Evolutionary conservation across 805 yeast species (phyloP), one percentile per base, ranked within the genome.

Genomic region (Lachancea sp.): DNA sequence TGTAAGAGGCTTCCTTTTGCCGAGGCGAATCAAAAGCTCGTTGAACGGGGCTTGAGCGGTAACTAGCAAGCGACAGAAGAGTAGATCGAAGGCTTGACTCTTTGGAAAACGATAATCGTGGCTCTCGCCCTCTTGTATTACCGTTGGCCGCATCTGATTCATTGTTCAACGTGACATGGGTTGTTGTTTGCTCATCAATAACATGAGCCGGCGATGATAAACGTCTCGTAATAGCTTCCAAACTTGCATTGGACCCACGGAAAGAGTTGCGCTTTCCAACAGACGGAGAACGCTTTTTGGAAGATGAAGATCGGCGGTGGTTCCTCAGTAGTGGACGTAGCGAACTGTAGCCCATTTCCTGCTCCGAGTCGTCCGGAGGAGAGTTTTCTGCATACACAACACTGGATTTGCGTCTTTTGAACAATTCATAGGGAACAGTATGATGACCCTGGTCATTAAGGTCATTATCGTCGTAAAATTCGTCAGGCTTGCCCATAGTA

Each of bases 31-130:
- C 39, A 7, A 26, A 9, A 3, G 33, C 24, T 5, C 22, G 33
- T 19, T 29, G 38, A 7, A 28, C 9, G 17, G 42, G 38, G 21
- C 42, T 39, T 43, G 48, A 41, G 17, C 43, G 46, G 43, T 43
- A 44, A 18, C 38, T 38, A 18, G 47, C 44, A 42, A 45, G 51
- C 16, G 59, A 38, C 1, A 48, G 34, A 8, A 58, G 42, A 2
- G 63, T 59, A 3, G 63, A 56, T 40, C 63, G 50, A 11, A 57
- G 46, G 29, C 52, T 47, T 13, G 62, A 57, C 44, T 57, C 60
- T 20, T 54, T 59, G 11, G 70, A 61, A 3, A 63, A 53, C 21
- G 70, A 67, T 1, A 63, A 53, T 34, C 60, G 59, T 1, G 69
- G 58, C 31, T 63, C 63, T 12, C 69, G 55, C 5, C 35, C 35